These are phyloP conservation scores for Dactylonectria estremocensis DNA, from an alignment of 2,329 filamentous ascomycete species.

Conservation along the genomic window DNA sequence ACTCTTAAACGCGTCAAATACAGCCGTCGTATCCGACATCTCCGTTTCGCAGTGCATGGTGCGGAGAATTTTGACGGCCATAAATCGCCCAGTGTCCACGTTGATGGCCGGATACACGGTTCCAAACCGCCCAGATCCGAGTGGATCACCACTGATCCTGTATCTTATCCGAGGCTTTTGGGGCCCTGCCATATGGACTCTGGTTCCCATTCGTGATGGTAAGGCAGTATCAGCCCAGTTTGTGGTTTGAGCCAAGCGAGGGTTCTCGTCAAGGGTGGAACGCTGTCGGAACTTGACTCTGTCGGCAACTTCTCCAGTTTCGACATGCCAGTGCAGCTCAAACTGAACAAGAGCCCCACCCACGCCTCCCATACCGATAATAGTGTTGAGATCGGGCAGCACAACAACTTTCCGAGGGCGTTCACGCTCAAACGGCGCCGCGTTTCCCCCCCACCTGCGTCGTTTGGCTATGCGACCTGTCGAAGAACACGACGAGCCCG, in stretches of 20 bases:
- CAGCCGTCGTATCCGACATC: no score
- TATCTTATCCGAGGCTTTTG: not conserved
- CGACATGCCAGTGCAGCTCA: not conserved
- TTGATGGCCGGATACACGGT: not conserved
- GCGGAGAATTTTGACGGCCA: conserved; percentile 5
- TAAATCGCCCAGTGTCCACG: not conserved
- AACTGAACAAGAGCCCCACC: not conserved
- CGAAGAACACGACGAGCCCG: not conserved
- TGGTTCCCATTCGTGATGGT: no score
- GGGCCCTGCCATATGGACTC: not conserved
- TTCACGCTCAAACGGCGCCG: not conserved
- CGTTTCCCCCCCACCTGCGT: not conserved
- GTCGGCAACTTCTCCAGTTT: not conserved
- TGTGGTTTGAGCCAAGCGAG: no score
- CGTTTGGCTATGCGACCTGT: not conserved
- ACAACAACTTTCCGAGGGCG: conserved; percentile 9
- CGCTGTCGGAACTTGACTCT: not conserved
- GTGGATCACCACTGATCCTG: no score
- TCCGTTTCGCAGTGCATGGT: not conserved
- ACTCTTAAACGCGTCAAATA: not conserved
- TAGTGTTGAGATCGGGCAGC: not conserved
- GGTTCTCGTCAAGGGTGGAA: no score
- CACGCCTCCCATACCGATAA: not conserved
- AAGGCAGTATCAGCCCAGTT: no score
- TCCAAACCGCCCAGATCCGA: not conserved